Base-by-base conservation (phyloP, 2,329 filamentous ascomycete genomes). In the Fusarium caatingaense region DNA sequence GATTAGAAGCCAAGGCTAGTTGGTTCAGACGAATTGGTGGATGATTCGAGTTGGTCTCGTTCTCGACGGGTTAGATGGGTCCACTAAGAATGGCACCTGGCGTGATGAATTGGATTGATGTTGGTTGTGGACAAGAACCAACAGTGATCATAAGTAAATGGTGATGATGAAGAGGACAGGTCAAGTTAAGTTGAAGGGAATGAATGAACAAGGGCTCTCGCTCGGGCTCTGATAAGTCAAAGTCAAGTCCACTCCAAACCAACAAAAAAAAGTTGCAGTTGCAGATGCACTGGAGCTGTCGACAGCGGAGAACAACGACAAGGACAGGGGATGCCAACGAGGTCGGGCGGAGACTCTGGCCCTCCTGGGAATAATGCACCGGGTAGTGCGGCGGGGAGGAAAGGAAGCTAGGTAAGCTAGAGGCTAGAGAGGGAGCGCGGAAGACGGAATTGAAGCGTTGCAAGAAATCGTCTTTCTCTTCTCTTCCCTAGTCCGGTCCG, bases 401-500 rank as follows among this genome's bases (percentile, higher is more conserved):
- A 32, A 50, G 67, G 57, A 44, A 56, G 46, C 23, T 54, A 55
- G 28, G 49, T 41, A 60, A 58, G 47, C 68, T 61, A 62, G 51
- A 67, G 50, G 30, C 64, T 67, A 68, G 55, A 71, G 58, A 51
- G 59, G 58, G 59, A 56, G 49, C 49, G 49, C 63, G 64, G 68
- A 70, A 65, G 50, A 40, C 68, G 68, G 68, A 57, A 65, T 64
- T 60, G 58, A 66, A 69, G 65, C 64, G 63, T 63, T 61, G 60
- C 56, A 68, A 66, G 34, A 53, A 49, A 32, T 67, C 56, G 57
- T 34, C 28, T 30, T 30, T 15, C 28, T 30, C 28, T 30, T 30
- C 12, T 30, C 28, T 30, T 30, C 28, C 28, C 28, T 53, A 66
- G 44, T 49, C 48, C 49, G 45, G 54, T 53, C 49, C 30, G 42